These are phyloP conservation scores for Mycotypha africana DNA, from an alignment of 371 early-diverging fungal species.

Conservation along the genomic window DNA sequence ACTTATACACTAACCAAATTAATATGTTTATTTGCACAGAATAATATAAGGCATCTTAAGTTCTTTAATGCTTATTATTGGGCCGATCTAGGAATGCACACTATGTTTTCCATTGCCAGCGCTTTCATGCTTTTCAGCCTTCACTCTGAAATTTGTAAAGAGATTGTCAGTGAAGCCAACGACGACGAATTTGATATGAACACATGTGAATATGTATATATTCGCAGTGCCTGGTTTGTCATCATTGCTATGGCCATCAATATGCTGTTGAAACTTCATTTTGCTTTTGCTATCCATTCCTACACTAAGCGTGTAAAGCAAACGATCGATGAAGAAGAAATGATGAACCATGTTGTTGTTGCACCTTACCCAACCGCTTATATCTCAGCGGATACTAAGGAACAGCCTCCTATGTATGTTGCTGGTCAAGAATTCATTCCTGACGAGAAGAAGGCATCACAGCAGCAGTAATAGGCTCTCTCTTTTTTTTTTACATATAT, in stretches of 20 bases:
- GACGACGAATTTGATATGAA: slow-evolving; percentile 33
- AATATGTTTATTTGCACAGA: slow-evolving; percentile 14
- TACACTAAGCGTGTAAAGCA: slow-evolving; percentile 21
- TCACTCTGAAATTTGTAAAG: slow-evolving; percentile 29
- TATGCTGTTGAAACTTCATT: slow-evolving; percentile 40
- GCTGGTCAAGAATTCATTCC: slow-evolving; percentile 39
- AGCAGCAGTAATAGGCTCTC: too few relatives aligned
- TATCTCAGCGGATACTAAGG: too few relatives aligned
- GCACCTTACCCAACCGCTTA: slow-evolving; percentile 24
- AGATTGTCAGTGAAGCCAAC: slow-evolving; percentile 26
- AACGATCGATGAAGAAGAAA: slow-evolving; percentile 4
- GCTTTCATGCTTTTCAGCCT: slow-evolving; percentile 29
- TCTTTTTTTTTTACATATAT: too few relatives aligned
- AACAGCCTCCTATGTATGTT: slow-evolving; percentile 27
- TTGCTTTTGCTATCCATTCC: slow-evolving; percentile 37
- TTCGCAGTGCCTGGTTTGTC: slow-evolving; percentile 26
- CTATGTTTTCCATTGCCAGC: slow-evolving; percentile 32
- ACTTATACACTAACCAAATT: too few relatives aligned
- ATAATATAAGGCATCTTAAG: slow-evolving; percentile 34
- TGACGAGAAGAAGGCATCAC: slow-evolving; percentile 34
- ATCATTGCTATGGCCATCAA: slow-evolving; percentile 33
- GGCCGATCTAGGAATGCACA: slow-evolving; percentile 37
- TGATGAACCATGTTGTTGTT: slow-evolving; percentile 8
- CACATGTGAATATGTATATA: slow-evolving; percentile 27
- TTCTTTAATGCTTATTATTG: slow-evolving; percentile 33